These are phyloP conservation scores for Steccherinum ochraceum DNA, from an alignment of 768 basidiomycete species.

Conservation along the genomic window DNA sequence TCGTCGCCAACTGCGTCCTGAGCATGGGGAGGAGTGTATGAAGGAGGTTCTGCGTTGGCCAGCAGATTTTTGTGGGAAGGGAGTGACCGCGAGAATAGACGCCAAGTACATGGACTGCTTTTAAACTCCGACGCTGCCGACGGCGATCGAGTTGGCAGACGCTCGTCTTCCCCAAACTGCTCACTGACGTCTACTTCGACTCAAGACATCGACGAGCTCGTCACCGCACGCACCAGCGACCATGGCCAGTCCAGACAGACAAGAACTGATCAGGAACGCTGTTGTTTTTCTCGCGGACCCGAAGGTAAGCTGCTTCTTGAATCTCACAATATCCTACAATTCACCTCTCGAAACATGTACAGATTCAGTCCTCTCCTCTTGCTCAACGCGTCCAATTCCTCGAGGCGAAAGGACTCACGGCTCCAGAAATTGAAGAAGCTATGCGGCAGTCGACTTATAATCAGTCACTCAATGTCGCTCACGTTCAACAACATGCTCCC, in stretches of 20 bases:
- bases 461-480: constrained; percentile 11
- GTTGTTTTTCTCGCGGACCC: constrained; percentile 82
- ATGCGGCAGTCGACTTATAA: constrained; percentile 52
- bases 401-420: constrained; percentile 87
- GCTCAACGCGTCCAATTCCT: constrained; percentile 88
- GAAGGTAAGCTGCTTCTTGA: constrained; percentile 42
- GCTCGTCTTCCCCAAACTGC: neutral
- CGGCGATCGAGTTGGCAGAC: neutral
- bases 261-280: constrained; percentile 75
- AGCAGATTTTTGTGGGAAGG: neutral
- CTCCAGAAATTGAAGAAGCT: constrained; percentile 80
- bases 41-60: neutral
- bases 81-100: neutral
- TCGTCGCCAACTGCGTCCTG: constrained; percentile 39
- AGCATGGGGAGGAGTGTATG: constrained; percentile 32
- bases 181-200: neutral
- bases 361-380: constrained; percentile 76
- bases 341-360: constrained; percentile 7
- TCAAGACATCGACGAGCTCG: too few relatives aligned
- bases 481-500: constrained; percentile 13
- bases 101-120: neutral
- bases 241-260: constrained; percentile 53
- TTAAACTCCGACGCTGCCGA: neutral
- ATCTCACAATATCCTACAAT: neutral
- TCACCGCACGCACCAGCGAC: neutral